Evolutionary conservation across 179 eudicot species (phyloP), one percentile per base, ranked within the genome.

Genomic region (Beta macrorhiza): DNA sequence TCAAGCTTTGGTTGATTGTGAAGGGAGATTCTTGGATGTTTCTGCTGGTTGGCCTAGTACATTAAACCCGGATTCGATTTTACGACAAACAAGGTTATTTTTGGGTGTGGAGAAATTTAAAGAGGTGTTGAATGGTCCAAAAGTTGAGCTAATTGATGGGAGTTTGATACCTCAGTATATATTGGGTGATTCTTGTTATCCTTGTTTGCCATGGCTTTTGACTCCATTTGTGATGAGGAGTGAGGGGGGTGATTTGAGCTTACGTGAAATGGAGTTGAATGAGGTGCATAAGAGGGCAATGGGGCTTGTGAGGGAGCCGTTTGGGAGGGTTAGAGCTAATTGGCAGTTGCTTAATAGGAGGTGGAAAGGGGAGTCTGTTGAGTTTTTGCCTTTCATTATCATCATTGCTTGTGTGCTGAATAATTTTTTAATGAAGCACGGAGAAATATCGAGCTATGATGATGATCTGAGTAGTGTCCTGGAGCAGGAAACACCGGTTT

Each of bases 41-140:
- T 95, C 99, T 2, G 97, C 98, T 22, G 98, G 99, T 7, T 95
- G 99, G 98, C 98, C 99, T 4, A 86, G 89, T 71, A 79, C 89
- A 17, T 86, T 88, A 87, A 87, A 79, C 5, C 93, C 94, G 0
- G 89, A 81, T 3, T 69, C 81, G 17, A 83, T 90, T 52, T 70
- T 95, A 45, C 82, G 82, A 17, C 90, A 88, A 70, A 89, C 97
- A 0, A 88, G 85, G 78, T 74, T 95, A 72, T 92, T 86, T 32
- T 52, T 78, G 5, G 84, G 89, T 42, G 86, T 91, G 16, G 95
- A 91, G 80, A 87, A 89, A 42, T 89, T 90, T 0, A 86, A 88
- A 56, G 97, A 95, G 79, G 62, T 90, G 71, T 86, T 93, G 59
- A 87, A 88, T 71, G 97, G 98, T 7, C 85, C 89, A 0, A 44